These are phyloP conservation scores for Phytophthora sp. DNA, from an alignment of 352 stramenopile genomes.

Conservation along the genomic window DNA sequence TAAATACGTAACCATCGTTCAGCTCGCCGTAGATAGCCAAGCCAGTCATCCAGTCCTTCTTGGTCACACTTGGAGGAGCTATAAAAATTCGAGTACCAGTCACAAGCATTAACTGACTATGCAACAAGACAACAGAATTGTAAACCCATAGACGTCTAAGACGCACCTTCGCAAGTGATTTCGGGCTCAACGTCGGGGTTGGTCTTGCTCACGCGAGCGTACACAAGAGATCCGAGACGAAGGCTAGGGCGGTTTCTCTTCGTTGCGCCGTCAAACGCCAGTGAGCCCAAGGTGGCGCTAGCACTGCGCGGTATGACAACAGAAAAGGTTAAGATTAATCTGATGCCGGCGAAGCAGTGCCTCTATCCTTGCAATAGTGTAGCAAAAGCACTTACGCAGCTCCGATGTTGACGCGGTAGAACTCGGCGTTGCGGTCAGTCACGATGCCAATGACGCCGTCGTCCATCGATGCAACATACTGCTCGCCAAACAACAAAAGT, in stretches of 20 bases:
- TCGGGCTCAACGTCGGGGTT: conserved; percentile 92
- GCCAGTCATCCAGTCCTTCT: conserved; percentile 99
- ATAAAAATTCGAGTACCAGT: conserved; percentile 20
- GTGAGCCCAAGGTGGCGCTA: conserved; percentile 64
- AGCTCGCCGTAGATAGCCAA: conserved; percentile 96
- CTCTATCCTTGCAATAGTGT: background rate
- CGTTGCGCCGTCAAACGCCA: conserved; percentile 98
- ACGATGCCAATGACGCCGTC: conserved; percentile 96
- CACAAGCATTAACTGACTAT: conserved; percentile 14
- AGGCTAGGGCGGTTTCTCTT: conserved; percentile 97
- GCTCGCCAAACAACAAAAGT: conserved; percentile 9
- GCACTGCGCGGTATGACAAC: conserved; percentile 44
- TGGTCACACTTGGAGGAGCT: conserved; percentile 81
- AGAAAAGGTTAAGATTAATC: background rate
- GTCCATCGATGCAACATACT: conserved; percentile 81
- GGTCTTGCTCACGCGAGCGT: conserved; percentile 92
- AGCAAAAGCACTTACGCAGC: conserved; percentile 70
- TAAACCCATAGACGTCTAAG: background rate
- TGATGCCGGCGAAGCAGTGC: background rate
- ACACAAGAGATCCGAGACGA: conserved; percentile 93
- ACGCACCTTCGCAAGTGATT: conserved; percentile 93
- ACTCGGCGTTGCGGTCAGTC: conserved; percentile 93
- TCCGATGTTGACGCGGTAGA: conserved; percentile 96
- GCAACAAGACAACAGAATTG: conserved; percentile 7
- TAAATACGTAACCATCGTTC: conserved; percentile 92